Evolutionary conservation across 768 basidiomycete genomes (phyloP), one percentile per base, ranked within the genome.

Genomic region (Xerocomellus chrysenteron): DNA sequence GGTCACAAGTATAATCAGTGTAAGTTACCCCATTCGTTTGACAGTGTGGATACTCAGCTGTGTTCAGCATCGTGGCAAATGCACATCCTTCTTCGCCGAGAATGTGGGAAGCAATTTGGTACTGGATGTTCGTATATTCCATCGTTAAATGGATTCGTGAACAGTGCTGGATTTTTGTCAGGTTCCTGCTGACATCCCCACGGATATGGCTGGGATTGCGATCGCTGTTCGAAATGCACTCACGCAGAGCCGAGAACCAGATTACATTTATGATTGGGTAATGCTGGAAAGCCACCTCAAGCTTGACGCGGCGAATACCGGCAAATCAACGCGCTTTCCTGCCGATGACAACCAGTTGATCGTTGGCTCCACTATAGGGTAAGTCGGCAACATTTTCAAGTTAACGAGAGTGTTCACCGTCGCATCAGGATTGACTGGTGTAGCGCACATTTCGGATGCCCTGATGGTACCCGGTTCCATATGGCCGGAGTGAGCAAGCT

Each of bases 1-100:
- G 19, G 53, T 74, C 46, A 65, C 64, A 2, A 71, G 68, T 41
- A 58, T 52, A 2, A 54, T 56, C 10, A 73, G 63, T 37, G 73
- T 73, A 37, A 60, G 64, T 56, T 6, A 30, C 30, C 8, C 30
- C 13, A 17, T 24, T 30, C 1, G 21, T 4, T 19, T 14, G 41
- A 13, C 5, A 3, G n/a, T 21, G 24, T 13, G 13, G 12, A 21
- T 7, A 16, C 39, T 56, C 17, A 43, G 12, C 2, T 21, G 24
- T 28, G 47, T 46, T 28, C 19, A 70, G 65, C 68, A 52, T 45
- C 64, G 68, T 13, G 28, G 46, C 41, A 13, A 56, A 2, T 19
- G 36, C 1, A 55, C 66, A 5, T 32, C 57, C 2, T 66, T 58
- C 44, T 33, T 63, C 24, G 44, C 58, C 12, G 33, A 50, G 46